Evolutionary conservation across 257 asterid species (phyloP).

Genomic region (Datura wrightii): DNA sequence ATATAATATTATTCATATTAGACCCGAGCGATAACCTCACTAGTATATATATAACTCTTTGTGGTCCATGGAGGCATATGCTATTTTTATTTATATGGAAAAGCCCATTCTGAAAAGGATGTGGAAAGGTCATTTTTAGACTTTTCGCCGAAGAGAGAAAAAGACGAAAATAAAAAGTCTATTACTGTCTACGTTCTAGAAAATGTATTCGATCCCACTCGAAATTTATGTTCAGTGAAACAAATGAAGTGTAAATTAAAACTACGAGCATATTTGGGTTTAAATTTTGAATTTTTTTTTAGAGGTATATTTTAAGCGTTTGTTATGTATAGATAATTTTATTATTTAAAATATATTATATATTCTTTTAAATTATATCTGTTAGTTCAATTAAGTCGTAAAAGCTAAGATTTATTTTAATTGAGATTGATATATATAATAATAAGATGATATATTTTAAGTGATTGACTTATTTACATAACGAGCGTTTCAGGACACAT

Average conservation of each 20-base stretch:
- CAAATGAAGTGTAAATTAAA: background rate
- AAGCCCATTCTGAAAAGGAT: background rate
- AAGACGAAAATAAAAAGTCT: background rate
- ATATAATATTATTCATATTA: too few species aligned
- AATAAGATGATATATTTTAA: background rate
- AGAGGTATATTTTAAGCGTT: too few species aligned
- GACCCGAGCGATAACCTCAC: too few species aligned
- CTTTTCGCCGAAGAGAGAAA: background rate
- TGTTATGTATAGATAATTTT: too few species aligned
- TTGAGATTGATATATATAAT: background rate
- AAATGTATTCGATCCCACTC: background rate
- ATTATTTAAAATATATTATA: too few species aligned
- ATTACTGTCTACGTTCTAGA: background rate
- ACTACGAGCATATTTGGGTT: background rate
- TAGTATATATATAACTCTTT: background rate
- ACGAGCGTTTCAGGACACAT: rapidly evolving
- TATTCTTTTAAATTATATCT: background rate
- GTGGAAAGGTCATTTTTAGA: background rate
- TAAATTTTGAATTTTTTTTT: too few species aligned
- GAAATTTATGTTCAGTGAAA: too few species aligned
- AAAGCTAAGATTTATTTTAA: too few species aligned
- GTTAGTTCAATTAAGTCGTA: background rate
- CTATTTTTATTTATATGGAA: background rate
- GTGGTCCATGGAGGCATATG: background rate
- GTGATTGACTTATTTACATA: background rate